Conservation (phyloP, 306 rosid species). For the Trichosanthes truncata region DNA sequence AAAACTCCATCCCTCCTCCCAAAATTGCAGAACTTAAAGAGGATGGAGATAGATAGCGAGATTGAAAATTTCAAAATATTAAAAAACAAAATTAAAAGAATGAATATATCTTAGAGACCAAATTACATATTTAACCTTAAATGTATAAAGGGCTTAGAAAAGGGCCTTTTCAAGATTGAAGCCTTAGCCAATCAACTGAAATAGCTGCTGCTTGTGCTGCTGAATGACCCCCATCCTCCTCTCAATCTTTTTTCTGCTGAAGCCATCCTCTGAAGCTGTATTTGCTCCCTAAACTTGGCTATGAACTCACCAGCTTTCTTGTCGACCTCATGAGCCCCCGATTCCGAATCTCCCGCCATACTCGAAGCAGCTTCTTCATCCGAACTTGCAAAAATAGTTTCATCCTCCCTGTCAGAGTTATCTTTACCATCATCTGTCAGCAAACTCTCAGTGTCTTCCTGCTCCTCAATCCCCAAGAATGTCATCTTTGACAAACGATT, state of each 20-base stretch:
- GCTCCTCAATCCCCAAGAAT: conserved; percentile 14
- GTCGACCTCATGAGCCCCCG: conserved; percentile 72
- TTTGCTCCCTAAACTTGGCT: conserved; percentile 84
- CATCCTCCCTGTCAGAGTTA: conserved; percentile 26
- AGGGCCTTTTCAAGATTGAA: background rate
- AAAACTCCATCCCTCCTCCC: too few relatives aligned
- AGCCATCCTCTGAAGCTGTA: conserved; percentile 77
- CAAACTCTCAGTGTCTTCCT: conserved; percentile 25
- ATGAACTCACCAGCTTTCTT: conserved; percentile 94
- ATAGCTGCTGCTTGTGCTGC: conserved; percentile 19
- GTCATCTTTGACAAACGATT: conserved; percentile 22
- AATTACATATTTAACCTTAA: background rate
- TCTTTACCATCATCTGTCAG: conserved; percentile 15
- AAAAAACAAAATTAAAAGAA: background rate
- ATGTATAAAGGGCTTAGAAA: background rate
- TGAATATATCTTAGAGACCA: background rate
- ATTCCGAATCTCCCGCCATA: conserved; percentile 25
- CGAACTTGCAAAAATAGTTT: conserved; percentile 28
- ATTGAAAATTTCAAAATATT: background rate
- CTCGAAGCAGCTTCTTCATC: conserved; percentile 33
- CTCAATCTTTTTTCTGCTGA: conserved; percentile 58
- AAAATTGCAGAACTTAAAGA: too few relatives aligned
- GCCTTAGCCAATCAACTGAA: conserved; percentile 28
- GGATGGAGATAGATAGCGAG: background rate
- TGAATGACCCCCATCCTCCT: conserved; percentile 26